Percentiles rank a stretch among this genome's conserved stretches.
Conservation (phyloP, 176 grass and related monocot species). For the Oryza meridionalis region DNA sequence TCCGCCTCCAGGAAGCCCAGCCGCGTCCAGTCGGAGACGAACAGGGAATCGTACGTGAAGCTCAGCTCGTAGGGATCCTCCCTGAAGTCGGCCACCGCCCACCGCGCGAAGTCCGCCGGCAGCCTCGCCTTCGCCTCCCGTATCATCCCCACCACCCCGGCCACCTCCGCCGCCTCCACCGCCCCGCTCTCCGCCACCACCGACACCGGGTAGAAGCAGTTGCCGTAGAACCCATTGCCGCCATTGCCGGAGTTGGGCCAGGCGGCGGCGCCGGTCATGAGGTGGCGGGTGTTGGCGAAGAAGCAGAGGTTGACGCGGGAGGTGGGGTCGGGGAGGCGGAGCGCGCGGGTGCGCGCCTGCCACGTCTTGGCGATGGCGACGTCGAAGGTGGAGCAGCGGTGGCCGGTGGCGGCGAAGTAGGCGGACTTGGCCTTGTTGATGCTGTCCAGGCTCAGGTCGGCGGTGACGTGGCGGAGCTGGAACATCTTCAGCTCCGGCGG, state of each 20-base stretch:
- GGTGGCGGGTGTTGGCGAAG: conserved; percentile 64
- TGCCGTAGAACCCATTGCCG: conserved; percentile 52
- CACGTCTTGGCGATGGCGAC: conserved; percentile 54
- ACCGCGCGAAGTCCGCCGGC: conserved; percentile 43
- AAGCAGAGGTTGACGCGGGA: conserved; percentile 49
- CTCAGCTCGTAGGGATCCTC: conserved; percentile 63
- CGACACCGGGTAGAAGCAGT: conserved; percentile 69
- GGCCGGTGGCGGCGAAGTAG: conserved; percentile 51
- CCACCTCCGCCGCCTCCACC: conserved; percentile 25
- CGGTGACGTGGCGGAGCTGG: conserved; percentile 43
- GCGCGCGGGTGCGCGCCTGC: conserved; percentile 58
- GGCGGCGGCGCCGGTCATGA: conserved; percentile 32
- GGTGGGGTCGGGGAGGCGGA: conserved; percentile 21
- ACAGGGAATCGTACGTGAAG: conserved; percentile 54
- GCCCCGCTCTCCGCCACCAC: conserved; percentile 28
- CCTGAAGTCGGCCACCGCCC: conserved; percentile 48
- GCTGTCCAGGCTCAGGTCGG: conserved; percentile 35
- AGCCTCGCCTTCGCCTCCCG: conserved; percentile 51
- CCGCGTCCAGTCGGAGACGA: conserved; percentile 68
- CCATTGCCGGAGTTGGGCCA: neutral
- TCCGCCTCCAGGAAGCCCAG: conserved; percentile 67
- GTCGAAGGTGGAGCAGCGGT: conserved; percentile 64
- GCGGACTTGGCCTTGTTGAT: conserved; percentile 42
- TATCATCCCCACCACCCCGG: conserved; percentile 55
- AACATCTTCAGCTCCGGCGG: conserved; percentile 41